phyloP scores from a whole-genome alignment of 345 rosid species.

The Eucalyptus pumila region DNA sequence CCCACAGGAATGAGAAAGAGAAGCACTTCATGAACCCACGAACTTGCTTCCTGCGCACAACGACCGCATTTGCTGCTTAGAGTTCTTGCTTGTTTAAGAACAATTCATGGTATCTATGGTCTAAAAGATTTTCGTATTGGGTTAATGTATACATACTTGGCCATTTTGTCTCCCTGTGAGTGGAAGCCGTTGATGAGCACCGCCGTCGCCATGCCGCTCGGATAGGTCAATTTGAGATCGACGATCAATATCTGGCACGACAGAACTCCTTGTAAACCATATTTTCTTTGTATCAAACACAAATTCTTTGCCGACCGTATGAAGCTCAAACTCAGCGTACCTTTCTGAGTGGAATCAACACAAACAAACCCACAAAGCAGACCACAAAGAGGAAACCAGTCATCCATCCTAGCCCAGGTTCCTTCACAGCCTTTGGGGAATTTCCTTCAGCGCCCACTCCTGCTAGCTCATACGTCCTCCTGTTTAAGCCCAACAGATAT shows the following conservation, averaged over 20 bases:
- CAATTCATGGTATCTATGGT: not conserved
- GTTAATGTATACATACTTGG: slow-evolving; percentile 19
- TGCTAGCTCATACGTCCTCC: slow-evolving; percentile 67
- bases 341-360: slow-evolving; percentile 87
- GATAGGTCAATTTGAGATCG: slow-evolving; percentile 75
- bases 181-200: slow-evolving; percentile 98
- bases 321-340: not conserved
- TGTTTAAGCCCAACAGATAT: slow-evolving; percentile 75
- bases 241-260: slow-evolving; percentile 55
- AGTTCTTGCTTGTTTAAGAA: not conserved
- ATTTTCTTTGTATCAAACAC: not conserved
- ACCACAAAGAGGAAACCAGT: slow-evolving; percentile 64
- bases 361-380: slow-evolving; percentile 93
- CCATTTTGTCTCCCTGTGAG: slow-evolving; percentile 56
- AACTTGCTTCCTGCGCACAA: slow-evolving; percentile 55
- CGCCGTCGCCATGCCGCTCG: slow-evolving; percentile 90
- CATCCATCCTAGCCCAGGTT: slow-evolving; percentile 97
- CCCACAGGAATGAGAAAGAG: slow-evolving; percentile 82
- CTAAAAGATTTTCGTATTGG: not conserved
- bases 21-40: slow-evolving; percentile 64
- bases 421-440: slow-evolving; percentile 45
- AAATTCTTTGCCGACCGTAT: not conserved
- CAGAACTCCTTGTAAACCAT: not conserved
- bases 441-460: slow-evolving; percentile 70
- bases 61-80: not conserved